phyloP scores from a whole-genome alignment of 192 early-diverging fungal genomes.

The Endogone sp. region DNA sequence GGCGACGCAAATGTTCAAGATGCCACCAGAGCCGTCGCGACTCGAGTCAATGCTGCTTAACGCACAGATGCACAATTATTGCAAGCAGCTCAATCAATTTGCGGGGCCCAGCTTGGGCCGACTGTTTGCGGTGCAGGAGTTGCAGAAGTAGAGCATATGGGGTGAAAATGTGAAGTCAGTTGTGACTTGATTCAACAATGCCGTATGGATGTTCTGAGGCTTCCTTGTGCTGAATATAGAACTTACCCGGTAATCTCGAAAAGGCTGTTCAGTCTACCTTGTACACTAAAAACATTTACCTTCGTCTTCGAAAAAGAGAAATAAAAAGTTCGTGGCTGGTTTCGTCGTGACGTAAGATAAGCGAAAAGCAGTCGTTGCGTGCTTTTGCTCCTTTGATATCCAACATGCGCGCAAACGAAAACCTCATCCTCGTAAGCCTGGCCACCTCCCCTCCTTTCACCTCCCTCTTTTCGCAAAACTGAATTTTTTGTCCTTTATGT shows the following conservation, averaged over 20 bases:
- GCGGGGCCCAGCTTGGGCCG: slow-evolving; percentile 92
- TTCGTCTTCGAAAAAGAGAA: no score
- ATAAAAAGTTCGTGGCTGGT: no score
- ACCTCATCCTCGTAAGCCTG: background rate
- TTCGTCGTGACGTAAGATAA: no score
- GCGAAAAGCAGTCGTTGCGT: no score
- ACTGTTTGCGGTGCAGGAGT: slow-evolving; percentile 78
- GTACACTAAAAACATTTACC: no score
- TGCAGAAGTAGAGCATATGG: slow-evolving; percentile 53
- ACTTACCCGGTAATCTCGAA: background rate
- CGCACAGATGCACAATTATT: slow-evolving; percentile 90
- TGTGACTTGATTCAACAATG: slow-evolving; percentile 1
- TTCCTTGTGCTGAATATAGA: background rate
- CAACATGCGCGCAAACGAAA: background rate
- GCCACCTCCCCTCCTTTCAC: background rate
- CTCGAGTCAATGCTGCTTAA: slow-evolving; percentile 87
- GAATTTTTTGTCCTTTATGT: no score
- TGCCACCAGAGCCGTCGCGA: slow-evolving; percentile 84
- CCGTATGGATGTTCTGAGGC: background rate
- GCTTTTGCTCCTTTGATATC: background rate
- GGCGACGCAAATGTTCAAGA: slow-evolving; percentile 56
- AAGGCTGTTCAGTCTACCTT: background rate
- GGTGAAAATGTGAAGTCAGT: background rate
- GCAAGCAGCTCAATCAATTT: slow-evolving; percentile 89
- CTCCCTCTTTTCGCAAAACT: background rate